Conservation (phyloP, 768 basidiomycete genomes). For the Rhizopogon vinicolor region DNA sequence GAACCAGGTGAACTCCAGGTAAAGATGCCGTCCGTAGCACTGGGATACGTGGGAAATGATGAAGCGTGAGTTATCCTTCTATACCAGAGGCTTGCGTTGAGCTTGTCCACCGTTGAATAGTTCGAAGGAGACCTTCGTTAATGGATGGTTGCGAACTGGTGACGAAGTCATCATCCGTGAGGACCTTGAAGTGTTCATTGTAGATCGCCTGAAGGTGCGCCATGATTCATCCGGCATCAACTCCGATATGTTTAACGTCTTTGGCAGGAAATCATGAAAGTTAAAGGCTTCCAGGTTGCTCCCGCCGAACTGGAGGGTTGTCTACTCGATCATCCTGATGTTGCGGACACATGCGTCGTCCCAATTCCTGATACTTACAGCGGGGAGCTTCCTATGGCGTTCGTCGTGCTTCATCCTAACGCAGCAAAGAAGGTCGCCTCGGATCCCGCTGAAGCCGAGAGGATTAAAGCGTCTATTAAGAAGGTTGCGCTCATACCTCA, state of each 20-base stretch:
- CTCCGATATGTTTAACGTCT: conserved; percentile 5
- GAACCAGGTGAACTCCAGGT: conserved; percentile 61
- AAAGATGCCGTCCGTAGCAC: conserved; percentile 34
- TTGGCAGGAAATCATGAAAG: conserved; percentile 60
- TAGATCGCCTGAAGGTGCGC: conserved; percentile 59
- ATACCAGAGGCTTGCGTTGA: background rate
- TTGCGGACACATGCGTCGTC: conserved; percentile 60
- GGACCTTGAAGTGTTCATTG: conserved; percentile 53
- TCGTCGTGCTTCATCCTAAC: conserved; percentile 47
- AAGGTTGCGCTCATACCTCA: conserved; percentile 30
- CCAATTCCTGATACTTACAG: conserved; percentile 64
- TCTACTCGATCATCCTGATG: conserved; percentile 54
- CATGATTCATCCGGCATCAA: background rate
- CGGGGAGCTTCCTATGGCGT: conserved; percentile 71
- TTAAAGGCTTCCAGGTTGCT: conserved; percentile 69
- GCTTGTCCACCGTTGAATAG: conserved; percentile 27
- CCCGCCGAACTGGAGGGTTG: conserved; percentile 72
- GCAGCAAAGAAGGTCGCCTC: conserved; percentile 31
- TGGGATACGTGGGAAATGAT: conserved; percentile 49
- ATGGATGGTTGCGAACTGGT: conserved; percentile 73
- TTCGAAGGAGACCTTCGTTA: conserved; percentile 62
- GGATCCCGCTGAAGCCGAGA: conserved; percentile 23
- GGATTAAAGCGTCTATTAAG: conserved; percentile 41
- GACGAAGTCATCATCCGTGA: conserved; percentile 55
- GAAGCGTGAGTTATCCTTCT: conserved; percentile 48